Evolutionary conservation across 139 green algal genomes (phyloP), one percentile per base, ranked within the genome.

Genomic region (Coelastrella sp.): DNA sequence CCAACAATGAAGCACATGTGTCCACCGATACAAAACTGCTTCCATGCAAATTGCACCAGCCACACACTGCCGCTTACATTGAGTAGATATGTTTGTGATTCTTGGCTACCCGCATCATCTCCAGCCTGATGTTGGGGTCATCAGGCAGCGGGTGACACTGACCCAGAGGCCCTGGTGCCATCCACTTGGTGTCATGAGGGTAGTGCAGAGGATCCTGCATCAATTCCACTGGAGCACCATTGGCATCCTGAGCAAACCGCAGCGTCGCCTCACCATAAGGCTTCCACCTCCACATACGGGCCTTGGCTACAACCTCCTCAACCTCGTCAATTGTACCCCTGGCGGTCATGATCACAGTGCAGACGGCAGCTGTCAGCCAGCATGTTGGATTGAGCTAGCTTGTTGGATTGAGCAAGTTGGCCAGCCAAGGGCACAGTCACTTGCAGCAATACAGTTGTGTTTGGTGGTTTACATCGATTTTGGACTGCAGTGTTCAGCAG

Each of bases 131-230:
- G 11, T 84, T 71, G 25, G 89, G 66, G 84, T 96, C 91, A 45
- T 96, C 88, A 19, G 93, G 94, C 30, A 98, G 75, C 63, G 94
- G 87, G 87, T 94, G 91, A 48, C 88, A 92, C 80, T 97, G 93
- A 30, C 96, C 96, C 80, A 96, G 83, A 8, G 96, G 96, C 9
- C 96, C 94, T 71, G 94, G 93, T 2, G 93, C 93, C 83, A 97
- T 89, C 83, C 93, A 97, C 74, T 89, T 90, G 87, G 96, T 98
- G 85, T 91, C 90, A 83, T 98, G 93, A 0, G 96, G 95, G 90
- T 98, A 98, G 86, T 97, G 94, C 67, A 98, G 88, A 4, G 96
- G 95, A 86, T 98, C 94, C 91, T 98, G 93, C 79, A 92, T 83
- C 19, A 75, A 7, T 40, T 84, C 78, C 13, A 84, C 41, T 7